These are phyloP conservation scores for Lactuca saligna DNA, from an alignment of 129 eudicot species.

Conservation along the genomic window DNA sequence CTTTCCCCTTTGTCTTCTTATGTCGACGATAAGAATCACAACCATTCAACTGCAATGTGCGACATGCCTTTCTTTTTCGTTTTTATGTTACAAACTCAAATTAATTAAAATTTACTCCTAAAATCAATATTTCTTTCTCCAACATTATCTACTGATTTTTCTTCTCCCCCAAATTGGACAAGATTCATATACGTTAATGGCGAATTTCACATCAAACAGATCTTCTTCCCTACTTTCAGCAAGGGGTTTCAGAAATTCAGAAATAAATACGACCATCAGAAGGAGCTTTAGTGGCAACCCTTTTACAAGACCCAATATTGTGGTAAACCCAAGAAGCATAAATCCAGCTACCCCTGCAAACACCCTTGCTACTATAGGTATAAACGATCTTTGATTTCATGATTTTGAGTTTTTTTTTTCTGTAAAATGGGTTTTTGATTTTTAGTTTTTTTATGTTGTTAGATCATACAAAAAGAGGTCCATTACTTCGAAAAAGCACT, in stretches of 20 bases:
- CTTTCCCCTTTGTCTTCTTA: too few relatives aligned
- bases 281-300: slow-evolving; percentile 67
- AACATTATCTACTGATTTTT: slow-evolving; percentile 1
- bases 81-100: slow-evolving; percentile 24
- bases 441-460: not conserved
- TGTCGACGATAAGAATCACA: too few relatives aligned
- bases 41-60: too few relatives aligned
- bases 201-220: slow-evolving; percentile 43
- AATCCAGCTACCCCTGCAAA: slow-evolving; percentile 65
- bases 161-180: not conserved
- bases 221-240: slow-evolving; percentile 74
- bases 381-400: not conserved
- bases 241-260: slow-evolving; percentile 47
- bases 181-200: slow-evolving; percentile 8
- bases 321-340: slow-evolving; percentile 42
- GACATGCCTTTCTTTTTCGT: too few relatives aligned
- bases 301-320: slow-evolving; percentile 47
- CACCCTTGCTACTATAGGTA: slow-evolving; percentile 67
- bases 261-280: slow-evolving; percentile 38
- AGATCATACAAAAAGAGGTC: slow-evolving; percentile 42
- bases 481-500: slow-evolving; percentile 33
- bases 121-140: slow-evolving; percentile 34
- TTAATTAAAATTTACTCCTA: slow-evolving; percentile 11
- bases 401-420: not conserved
- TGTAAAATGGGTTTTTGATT: slow-evolving; percentile 10